Evolutionary conservation across 2,329 filamentous ascomycete genomes (phyloP).

Genomic region (Aureobasidium sp.): DNA sequence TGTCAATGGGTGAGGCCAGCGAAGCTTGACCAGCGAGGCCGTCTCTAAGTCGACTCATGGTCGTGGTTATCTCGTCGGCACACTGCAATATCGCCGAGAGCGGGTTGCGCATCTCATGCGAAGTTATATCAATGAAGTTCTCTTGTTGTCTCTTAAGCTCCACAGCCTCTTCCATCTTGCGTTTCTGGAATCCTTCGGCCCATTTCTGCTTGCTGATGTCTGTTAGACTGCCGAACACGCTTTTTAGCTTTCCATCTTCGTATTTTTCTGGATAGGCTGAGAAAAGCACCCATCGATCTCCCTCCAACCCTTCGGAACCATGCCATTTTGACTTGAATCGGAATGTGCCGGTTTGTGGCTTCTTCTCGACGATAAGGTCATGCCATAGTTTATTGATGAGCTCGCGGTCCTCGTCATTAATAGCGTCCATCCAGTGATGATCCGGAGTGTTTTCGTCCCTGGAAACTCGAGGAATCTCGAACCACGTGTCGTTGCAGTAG

Average conservation of each 20-base stretch:
- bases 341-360: constrained; percentile 62
- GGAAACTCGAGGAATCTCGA: constrained; percentile 50
- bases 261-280: constrained; percentile 67
- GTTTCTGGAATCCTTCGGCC: constrained; percentile 71
- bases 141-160: constrained; percentile 75
- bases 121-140: constrained; percentile 52
- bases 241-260: constrained; percentile 55
- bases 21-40: constrained; percentile 30
- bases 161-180: constrained; percentile 69
- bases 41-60: constrained; percentile 33
- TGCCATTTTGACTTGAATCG: constrained; percentile 62
- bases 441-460: constrained; percentile 13
- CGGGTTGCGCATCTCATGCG: constrained; percentile 37
- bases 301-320: constrained; percentile 41
- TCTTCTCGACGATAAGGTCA: constrained; percentile 51
- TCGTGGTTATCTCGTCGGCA: constrained; percentile 62
- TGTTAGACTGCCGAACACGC: constrained; percentile 72
- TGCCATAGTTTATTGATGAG: constrained; percentile 54
- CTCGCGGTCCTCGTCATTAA: constrained; percentile 56
- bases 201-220: constrained; percentile 82
- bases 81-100: constrained; percentile 60
- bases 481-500: constrained; percentile 74
- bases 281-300: constrained; percentile 70
- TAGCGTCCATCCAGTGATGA: constrained; percentile 60
- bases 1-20: background rate